Percentiles rank a stretch among this genome's conserved stretches.
These are phyloP conservation scores for Fusarium lyarnte DNA, from an alignment of 2,329 filamentous ascomycete genomes.

Conservation along the genomic window DNA sequence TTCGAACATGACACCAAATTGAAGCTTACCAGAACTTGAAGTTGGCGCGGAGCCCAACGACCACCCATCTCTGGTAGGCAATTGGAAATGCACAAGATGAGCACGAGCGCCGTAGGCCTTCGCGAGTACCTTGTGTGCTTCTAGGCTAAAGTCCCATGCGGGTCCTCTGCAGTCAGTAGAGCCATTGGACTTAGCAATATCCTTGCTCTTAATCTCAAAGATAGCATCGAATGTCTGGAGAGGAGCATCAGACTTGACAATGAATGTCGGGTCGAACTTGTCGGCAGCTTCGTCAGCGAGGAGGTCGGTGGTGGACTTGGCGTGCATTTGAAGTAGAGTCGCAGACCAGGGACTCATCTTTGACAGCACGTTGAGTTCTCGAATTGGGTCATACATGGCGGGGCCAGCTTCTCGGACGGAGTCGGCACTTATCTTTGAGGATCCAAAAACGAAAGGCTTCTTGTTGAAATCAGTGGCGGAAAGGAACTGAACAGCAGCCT, in stretches of 20 bases:
- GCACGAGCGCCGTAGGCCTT: slow-evolving; percentile 81
- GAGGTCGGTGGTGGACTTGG: slow-evolving; percentile 76
- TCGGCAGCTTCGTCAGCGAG: slow-evolving; percentile 78
- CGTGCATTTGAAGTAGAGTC: slow-evolving; percentile 75
- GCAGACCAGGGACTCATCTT: slow-evolving; percentile 94
- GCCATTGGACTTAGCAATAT: slow-evolving; percentile 42
- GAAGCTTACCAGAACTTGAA: slow-evolving; percentile 52
- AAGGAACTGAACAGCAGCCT: slow-evolving; percentile 89
- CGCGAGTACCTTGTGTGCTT: slow-evolving; percentile 71
- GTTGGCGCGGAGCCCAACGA: slow-evolving; percentile 37
- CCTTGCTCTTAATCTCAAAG: slow-evolving; percentile 49
- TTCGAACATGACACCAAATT: slow-evolving; percentile 77
- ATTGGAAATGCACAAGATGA: slow-evolving; percentile 70
- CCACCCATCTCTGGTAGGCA: slow-evolving; percentile 48
- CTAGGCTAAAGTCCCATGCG: slow-evolving; percentile 59
- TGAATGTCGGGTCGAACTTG: slow-evolving; percentile 88
- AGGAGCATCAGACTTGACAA: slow-evolving; percentile 66
- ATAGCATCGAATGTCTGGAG: slow-evolving; percentile 65
- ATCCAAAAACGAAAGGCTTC: slow-evolving; percentile 67
- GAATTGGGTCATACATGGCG: slow-evolving; percentile 78
- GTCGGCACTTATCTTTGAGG: slow-evolving; percentile 46
- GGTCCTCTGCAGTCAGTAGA: slow-evolving; percentile 55
- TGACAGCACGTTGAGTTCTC: slow-evolving; percentile 83
- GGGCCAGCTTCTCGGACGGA: slow-evolving; percentile 62
- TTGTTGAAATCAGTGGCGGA: slow-evolving; percentile 76